phyloP scores from a whole-genome alignment of 208 protist genomes.

The Acanthamoeba rhysodes region DNA sequence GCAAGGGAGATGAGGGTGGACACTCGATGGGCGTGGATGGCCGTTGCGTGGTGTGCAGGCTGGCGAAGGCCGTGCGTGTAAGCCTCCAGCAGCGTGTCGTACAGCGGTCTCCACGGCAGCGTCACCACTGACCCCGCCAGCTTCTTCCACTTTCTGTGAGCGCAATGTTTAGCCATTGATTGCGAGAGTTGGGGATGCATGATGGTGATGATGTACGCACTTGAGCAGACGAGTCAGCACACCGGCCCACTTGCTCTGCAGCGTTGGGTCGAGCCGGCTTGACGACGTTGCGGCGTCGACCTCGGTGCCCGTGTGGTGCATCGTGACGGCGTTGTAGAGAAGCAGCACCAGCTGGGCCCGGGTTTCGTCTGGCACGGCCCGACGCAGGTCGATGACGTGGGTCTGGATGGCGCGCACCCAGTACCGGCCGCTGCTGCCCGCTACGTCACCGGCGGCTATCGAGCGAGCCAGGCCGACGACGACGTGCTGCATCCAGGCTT shows the following conservation, averaged over 20 bases:
- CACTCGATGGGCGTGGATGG: background rate
- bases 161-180: background rate
- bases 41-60: background rate
- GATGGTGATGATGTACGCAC: background rate
- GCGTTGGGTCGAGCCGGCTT: background rate
- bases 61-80: constrained; percentile 4
- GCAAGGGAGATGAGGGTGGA: background rate
- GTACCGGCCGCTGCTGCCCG: background rate
- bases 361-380: background rate
- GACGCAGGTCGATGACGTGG: constrained; percentile 6
- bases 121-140: background rate
- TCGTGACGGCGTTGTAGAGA: constrained; percentile 6
- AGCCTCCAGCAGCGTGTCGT: background rate
- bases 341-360: background rate
- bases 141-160: constrained; percentile 27
- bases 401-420: constrained; percentile 36
- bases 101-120: background rate
- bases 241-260: constrained; percentile 21
- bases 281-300: background rate
- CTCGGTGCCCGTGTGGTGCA: background rate
- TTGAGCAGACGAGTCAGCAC: constrained; percentile 10
- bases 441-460: background rate
- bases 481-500: constrained; percentile 20
- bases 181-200: background rate
- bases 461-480: background rate